Percentiles rank a stretch among this genome's conserved stretches.
Evolutionary conservation across 2,329 filamentous ascomycete genomes (phyloP).

Genomic region (Neonectria faginata): DNA sequence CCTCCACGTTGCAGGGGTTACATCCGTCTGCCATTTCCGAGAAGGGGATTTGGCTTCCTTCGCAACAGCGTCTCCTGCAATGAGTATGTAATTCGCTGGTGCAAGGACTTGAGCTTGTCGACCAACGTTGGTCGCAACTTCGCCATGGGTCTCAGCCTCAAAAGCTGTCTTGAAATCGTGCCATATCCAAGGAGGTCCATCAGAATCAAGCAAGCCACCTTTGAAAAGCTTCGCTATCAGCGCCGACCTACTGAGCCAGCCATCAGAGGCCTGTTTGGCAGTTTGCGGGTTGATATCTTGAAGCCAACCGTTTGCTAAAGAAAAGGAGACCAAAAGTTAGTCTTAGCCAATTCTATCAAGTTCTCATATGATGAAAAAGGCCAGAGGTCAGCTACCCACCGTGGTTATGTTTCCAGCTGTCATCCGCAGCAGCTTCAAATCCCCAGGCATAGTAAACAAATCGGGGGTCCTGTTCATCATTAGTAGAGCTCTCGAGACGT

Average conservation of each 20-base stretch:
- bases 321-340: not conserved
- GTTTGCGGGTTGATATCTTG: not conserved
- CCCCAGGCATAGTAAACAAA: slow-evolving; percentile 10
- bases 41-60: not conserved
- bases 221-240: slow-evolving; percentile 23
- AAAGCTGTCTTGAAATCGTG: slow-evolving; percentile 5
- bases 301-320: not conserved
- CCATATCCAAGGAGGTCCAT: slow-evolving; percentile 1
- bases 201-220: not conserved
- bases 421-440: not conserved
- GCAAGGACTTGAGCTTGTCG: slow-evolving; percentile 19
- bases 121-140: not conserved
- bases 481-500: not conserved
- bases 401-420: slow-evolving; percentile 1
- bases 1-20: slow-evolving; percentile 1
- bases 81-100: slow-evolving; percentile 11
- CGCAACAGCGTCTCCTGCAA: slow-evolving; percentile 4
- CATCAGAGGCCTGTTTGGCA: not conserved
- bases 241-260: slow-evolving; percentile 16
- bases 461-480: slow-evolving; percentile 2
- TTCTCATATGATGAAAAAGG: no score
- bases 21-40: rapidly evolving
- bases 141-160: not conserved
- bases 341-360: no score
- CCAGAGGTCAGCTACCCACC: slow-evolving; percentile 4